phyloP scores from a whole-genome alignment of 2,329 filamentous ascomycete species.

The Fusarium gaditjirri region DNA sequence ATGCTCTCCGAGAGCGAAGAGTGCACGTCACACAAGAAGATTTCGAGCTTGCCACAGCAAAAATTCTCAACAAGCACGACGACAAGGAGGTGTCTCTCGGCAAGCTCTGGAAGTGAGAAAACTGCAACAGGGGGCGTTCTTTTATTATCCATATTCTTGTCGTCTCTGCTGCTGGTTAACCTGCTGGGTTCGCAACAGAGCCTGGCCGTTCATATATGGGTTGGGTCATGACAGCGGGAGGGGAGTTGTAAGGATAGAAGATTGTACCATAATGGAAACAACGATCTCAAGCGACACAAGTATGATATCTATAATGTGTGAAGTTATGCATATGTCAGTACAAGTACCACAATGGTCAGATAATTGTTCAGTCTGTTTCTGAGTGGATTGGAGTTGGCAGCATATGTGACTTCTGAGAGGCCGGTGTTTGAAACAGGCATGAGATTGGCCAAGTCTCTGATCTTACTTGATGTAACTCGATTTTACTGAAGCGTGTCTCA shows the following conservation, averaged over 20 bases:
- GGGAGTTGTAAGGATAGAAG: slow-evolving; percentile 50
- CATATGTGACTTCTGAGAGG: not conserved
- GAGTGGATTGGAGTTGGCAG: not conserved
- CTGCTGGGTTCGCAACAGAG: slow-evolving; percentile 32
- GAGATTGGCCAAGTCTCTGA: not conserved
- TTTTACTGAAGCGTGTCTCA: not conserved
- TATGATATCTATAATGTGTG: not conserved
- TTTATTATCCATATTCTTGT: slow-evolving; percentile 36
- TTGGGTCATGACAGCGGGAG: slow-evolving; percentile 42
- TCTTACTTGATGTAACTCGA: not conserved
- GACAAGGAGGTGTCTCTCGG: slow-evolving; percentile 94
- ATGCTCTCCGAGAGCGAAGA: slow-evolving; percentile 90
- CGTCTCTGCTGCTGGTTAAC: slow-evolving; percentile 39
- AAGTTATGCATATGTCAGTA: not conserved
- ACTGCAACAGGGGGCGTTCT: slow-evolving; percentile 25
- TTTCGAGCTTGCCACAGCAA: slow-evolving; percentile 97
- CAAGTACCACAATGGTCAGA: not conserved
- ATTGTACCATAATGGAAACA: slow-evolving; percentile 47
- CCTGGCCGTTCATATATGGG: slow-evolving; percentile 43
- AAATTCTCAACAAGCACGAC: slow-evolving; percentile 99
- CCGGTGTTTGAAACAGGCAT: not conserved
- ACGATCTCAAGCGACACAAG: slow-evolving; percentile 22
- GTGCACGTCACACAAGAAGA: slow-evolving; percentile 99
- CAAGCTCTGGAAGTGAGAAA: slow-evolving; percentile 73
- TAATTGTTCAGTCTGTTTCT: not conserved